Evolutionary conservation across 2,329 filamentous ascomycete genomes (phyloP).

Genomic region (Pseudohalonectria lignicola): DNA sequence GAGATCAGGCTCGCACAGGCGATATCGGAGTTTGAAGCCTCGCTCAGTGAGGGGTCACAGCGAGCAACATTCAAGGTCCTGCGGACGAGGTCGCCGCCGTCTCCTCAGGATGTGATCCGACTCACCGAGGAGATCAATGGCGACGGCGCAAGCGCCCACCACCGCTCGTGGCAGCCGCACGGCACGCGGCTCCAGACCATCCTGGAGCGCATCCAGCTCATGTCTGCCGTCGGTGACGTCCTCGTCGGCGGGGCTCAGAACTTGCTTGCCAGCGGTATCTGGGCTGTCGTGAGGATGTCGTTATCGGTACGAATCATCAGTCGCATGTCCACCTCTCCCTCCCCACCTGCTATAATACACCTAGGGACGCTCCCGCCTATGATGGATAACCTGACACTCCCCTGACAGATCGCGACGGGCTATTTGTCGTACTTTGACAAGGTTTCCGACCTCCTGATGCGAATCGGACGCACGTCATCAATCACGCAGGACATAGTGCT

Average conservation of each 20-base stretch:
- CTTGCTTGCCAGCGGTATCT: not conserved
- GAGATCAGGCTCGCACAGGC: not conserved
- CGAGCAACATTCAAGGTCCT: not conserved
- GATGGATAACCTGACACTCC: not conserved
- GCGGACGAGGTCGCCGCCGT: not conserved
- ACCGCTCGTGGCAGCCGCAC: not conserved
- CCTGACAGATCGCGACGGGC: not conserved
- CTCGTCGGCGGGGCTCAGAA: not conserved
- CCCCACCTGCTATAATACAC: not conserved
- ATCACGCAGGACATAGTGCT: not conserved
- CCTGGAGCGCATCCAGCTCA: not conserved
- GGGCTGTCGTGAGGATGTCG: not conserved
- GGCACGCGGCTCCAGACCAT: not conserved
- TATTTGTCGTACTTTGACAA: not conserved
- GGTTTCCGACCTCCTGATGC: not conserved
- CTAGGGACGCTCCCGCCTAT: too few relatives aligned
- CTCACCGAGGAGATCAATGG: not conserved
- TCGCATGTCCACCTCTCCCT: not conserved
- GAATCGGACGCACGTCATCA: not conserved
- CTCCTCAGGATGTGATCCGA: not conserved
- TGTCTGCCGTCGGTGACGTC: not conserved
- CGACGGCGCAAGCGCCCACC: not conserved
- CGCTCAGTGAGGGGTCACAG: not conserved
- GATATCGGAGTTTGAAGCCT: not conserved
- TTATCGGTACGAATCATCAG: not conserved